Base-by-base conservation (phyloP, 805 yeast genomes). In the Wickerhamiella azymoides region DNA sequence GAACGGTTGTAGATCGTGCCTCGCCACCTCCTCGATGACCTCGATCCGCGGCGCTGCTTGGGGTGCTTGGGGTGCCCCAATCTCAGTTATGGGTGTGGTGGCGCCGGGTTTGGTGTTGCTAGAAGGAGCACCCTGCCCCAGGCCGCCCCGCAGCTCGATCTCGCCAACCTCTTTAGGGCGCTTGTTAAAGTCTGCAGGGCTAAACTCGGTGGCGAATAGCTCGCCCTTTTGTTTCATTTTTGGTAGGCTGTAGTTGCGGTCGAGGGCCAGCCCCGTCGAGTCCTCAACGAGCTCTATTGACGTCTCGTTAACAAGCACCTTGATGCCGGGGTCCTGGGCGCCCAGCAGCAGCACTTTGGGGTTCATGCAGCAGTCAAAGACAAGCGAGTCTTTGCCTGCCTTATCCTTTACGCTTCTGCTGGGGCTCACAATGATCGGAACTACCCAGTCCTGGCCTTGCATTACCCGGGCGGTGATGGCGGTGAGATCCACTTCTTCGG, bases 291-390 rank as follows among this genome's bases (percentile, higher is more conserved):
- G 73, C 57, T 84, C 94, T 36, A 85, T 59, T 55, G 94, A 80
- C 81, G 94, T 84, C 57, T 84, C 94, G 6, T 81, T 72, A 41
- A 84, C 58, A 11, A 85, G 79, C 40, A 76, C 69, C 49, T 76
- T 68, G 46, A 85, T 67, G 43, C 81, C 81, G 1, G 63, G 52
- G 51, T 79, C 80, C 36, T 70, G 54, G 37, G 72, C 67, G 27
- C 79, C 70, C 80, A 88, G 79, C 37, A 66, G 63, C 64, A 79
- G 70, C 41, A 86, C 76, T 30, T 63, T 63, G 8, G 74, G 69
- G 57, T 84, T 77, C 48, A 85, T 72, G 40, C 88, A 77, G 61
- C 96, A 86, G 60, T 86, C 96, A 54, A 76, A 76, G 1, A 84
- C 86, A 37, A 71, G 63, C 37, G 86, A 75, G 13, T 65, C 60